Evolutionary conservation across 805 yeast genomes (phyloP).

Genomic region (Candida anglica): DNA sequence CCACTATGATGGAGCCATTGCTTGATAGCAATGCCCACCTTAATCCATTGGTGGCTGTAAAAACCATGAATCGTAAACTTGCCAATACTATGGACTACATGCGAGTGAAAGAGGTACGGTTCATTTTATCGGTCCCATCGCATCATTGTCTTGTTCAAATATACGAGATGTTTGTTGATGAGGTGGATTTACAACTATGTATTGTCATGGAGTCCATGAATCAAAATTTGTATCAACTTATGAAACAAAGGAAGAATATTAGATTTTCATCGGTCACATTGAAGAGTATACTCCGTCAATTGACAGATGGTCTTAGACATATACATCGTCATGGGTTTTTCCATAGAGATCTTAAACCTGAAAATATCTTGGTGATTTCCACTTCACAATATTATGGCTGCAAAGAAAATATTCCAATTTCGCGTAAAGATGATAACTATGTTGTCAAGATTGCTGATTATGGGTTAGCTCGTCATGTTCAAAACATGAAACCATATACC

Average conservation of each 20-base stretch:
- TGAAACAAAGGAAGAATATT: slow-evolving; percentile 53
- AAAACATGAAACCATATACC: slow-evolving; percentile 55
- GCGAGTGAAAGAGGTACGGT: slow-evolving; percentile 59
- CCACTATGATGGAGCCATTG: slow-evolving; percentile 50
- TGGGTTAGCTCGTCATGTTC: slow-evolving; percentile 66
- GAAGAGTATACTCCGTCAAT: slow-evolving; percentile 65
- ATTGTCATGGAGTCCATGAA: slow-evolving; percentile 89
- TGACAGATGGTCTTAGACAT: slow-evolving; percentile 74
- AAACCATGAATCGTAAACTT: slow-evolving; percentile 63
- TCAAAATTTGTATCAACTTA: slow-evolving; percentile 74
- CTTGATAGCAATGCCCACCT: slow-evolving; percentile 14
- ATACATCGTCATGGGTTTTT: slow-evolving; percentile 67
- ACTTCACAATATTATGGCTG: slow-evolving; percentile 50
- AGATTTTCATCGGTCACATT: slow-evolving; percentile 56
- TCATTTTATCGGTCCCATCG: slow-evolving; percentile 63
- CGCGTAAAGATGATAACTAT: slow-evolving; percentile 41
- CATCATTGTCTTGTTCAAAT: slow-evolving; percentile 72
- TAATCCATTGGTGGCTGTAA: slow-evolving; percentile 60
- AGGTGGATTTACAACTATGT: slow-evolving; percentile 53
- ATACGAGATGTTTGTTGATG: slow-evolving; percentile 77
- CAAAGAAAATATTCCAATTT: slow-evolving; percentile 32
- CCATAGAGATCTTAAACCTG: slow-evolving; percentile 94
- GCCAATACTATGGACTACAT: slow-evolving; percentile 26
- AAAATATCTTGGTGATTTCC: slow-evolving; percentile 73
- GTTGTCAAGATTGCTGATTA: slow-evolving; percentile 76